A percentile compares a stretch with the other conserved stretches of the same genome.
These are phyloP conservation scores for Microbotryum intermedium DNA, from an alignment of 1,284 basidiomycete species.

Conservation along the genomic window DNA sequence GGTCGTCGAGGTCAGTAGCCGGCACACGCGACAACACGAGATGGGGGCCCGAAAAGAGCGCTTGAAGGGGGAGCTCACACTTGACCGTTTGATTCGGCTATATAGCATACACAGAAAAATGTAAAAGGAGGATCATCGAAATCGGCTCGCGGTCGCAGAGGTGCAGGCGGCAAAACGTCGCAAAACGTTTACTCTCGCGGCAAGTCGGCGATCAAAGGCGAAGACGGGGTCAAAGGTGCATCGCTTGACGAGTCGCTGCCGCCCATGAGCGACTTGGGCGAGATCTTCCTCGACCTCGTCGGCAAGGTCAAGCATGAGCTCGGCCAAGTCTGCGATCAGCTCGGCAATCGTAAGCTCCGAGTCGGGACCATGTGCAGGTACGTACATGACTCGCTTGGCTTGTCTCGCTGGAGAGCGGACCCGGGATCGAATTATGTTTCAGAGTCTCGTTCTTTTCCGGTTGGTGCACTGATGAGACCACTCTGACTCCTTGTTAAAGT, in stretches of 20 bases:
- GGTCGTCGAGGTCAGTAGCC: not conserved
- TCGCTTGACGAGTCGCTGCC: constrained; percentile 46
- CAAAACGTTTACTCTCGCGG: too few species aligned
- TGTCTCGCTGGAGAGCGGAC: not conserved
- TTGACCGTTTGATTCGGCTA: too few species aligned
- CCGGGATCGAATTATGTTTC: not conserved
- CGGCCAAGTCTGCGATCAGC: constrained; percentile 56
- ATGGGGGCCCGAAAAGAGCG: not conserved
- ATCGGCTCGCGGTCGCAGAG: too few species aligned
- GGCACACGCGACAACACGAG: not conserved
- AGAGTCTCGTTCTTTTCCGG: not conserved
- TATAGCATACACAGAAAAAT: not conserved
- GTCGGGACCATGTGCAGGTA: constrained; percentile 85
- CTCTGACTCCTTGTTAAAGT: constrained; percentile 41
- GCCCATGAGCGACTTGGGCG: constrained; percentile 69
- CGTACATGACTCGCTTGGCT: constrained; percentile 5
- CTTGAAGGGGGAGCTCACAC: not conserved
- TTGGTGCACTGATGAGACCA: not conserved
- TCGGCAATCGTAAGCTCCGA: constrained; percentile 74
- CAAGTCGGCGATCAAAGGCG: not conserved
- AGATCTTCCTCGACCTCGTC: constrained; percentile 79
- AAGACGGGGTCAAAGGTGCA: not conserved
- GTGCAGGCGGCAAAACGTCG: too few species aligned
- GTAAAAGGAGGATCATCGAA: not conserved
- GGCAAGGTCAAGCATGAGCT: constrained; percentile 56